These are phyloP conservation scores for Canavalia gladiata DNA, from an alignment of 306 rosid genomes.

Conservation along the genomic window DNA sequence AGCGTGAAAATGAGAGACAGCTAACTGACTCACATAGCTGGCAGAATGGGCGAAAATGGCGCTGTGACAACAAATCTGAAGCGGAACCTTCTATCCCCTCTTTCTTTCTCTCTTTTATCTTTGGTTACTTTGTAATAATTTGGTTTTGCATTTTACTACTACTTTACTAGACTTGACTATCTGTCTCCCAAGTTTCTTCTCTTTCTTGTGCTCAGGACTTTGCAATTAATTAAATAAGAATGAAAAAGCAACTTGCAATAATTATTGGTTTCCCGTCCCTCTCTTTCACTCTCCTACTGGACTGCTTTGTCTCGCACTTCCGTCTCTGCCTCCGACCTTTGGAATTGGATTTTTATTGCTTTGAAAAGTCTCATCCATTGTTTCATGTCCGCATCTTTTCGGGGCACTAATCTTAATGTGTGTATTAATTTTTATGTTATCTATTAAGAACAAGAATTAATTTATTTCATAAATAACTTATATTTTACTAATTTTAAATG, in stretches of 20 bases:
- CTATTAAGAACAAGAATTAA: no score
- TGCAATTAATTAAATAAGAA: not conserved
- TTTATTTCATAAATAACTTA: no score
- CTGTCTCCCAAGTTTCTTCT: not conserved
- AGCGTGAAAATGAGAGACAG: not conserved
- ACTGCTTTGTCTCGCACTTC: not conserved
- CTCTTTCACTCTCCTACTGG: not conserved
- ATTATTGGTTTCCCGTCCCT: not conserved
- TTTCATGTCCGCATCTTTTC: not conserved
- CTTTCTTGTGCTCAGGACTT: not conserved
- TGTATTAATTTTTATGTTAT: no score
- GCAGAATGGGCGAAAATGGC: not conserved
- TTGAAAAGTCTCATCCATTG: not conserved
- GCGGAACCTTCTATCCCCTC: constrained; percentile 35
- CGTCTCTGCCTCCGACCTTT: not conserved
- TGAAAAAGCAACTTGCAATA: not conserved
- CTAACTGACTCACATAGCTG: constrained; percentile 9
- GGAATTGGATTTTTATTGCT: not conserved
- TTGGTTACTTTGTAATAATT: not conserved
- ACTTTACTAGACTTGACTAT: constrained; percentile 6
- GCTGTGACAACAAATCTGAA: constrained; percentile 18
- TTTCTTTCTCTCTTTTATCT: not conserved
- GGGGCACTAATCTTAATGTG: not conserved
- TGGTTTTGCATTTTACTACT: not conserved
- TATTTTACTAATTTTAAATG: no score